phyloP scores from a whole-genome alignment of 2,329 filamentous ascomycete species.

The Aspergillus carbonarius region DNA sequence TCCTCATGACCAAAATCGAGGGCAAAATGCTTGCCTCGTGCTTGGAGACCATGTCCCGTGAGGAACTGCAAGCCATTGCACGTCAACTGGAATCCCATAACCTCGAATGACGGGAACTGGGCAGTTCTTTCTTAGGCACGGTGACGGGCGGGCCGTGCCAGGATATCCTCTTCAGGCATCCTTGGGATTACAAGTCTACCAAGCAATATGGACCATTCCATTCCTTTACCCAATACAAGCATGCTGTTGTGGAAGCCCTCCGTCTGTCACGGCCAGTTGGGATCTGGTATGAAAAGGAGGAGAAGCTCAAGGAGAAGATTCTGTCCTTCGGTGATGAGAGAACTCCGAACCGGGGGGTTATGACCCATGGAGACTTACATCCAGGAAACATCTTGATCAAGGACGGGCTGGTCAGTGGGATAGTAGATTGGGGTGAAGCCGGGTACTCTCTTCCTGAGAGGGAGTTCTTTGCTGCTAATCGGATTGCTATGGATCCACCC shows the following conservation, averaged over 20 bases:
- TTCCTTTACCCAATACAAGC: slow-evolving; percentile 16
- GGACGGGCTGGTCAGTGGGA: slow-evolving; percentile 7
- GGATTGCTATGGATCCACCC: slow-evolving; percentile 9
- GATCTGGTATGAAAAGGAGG: slow-evolving; percentile 10
- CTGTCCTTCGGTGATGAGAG: slow-evolving; percentile 1
- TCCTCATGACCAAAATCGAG: slow-evolving; percentile 17
- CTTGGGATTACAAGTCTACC: slow-evolving; percentile 12
- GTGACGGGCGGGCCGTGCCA: slow-evolving; percentile 16
- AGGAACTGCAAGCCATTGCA: slow-evolving; percentile 4
- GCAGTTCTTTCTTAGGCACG: slow-evolving; percentile 13
- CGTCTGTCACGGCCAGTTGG: slow-evolving; percentile 17
- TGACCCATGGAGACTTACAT: slow-evolving; percentile 16
- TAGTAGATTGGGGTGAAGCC: slow-evolving; percentile 16
- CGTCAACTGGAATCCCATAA: slow-evolving; percentile 12
- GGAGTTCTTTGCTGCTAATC: slow-evolving; percentile 11
- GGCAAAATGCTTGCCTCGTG: slow-evolving; percentile 8
- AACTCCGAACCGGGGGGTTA: slow-evolving; percentile 7
- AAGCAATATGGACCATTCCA: slow-evolving; percentile 18
- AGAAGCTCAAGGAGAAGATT: slow-evolving; percentile 12
- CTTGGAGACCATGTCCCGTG: slow-evolving; percentile 10
- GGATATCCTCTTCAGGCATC: slow-evolving; percentile 19
- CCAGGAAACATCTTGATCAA: slow-evolving; percentile 16
- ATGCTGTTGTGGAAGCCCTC: slow-evolving; percentile 22
- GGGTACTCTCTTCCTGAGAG: slow-evolving; percentile 16
- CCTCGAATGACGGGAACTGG: slow-evolving; percentile 11